Conservation (phyloP, 2,329 filamentous ascomycete genomes). For the Pestalotiopsis sp. region DNA sequence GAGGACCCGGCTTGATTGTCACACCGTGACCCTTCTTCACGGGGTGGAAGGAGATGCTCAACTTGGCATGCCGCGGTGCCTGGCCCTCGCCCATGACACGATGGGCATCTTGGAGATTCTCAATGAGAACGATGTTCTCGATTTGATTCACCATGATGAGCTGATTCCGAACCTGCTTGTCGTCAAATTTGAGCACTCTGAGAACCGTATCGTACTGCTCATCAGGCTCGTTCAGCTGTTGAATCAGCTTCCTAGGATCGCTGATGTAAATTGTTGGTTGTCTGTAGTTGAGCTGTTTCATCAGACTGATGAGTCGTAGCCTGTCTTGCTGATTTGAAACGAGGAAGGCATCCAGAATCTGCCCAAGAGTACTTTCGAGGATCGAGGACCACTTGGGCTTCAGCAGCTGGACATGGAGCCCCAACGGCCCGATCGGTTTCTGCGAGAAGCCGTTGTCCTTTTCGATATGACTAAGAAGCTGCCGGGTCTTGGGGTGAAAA, state of each 20-base stretch:
- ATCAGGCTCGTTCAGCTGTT: conserved; percentile 72
- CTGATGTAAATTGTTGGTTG: conserved; percentile 64
- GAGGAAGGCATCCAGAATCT: conserved; percentile 72
- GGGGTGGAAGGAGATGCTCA: conserved; percentile 71
- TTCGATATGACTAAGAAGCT: conserved; percentile 68
- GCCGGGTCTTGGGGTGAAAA: conserved; percentile 63
- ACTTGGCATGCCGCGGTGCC: conserved; percentile 68
- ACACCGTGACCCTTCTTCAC: conserved; percentile 59
- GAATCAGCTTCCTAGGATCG: conserved; percentile 55
- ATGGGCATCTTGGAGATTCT: conserved; percentile 65
- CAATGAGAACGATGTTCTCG: conserved; percentile 81
- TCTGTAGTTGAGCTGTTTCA: conserved; percentile 54
- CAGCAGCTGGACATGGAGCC: conserved; percentile 71
- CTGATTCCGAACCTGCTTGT: conserved; percentile 74
- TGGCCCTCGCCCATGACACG: conserved; percentile 65
- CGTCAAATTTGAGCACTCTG: conserved; percentile 78
- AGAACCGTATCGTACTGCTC: conserved; percentile 73
- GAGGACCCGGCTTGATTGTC: conserved; percentile 49
- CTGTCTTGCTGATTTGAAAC: conserved; percentile 78
- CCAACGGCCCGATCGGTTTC: conserved; percentile 82
- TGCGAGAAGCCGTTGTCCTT: conserved; percentile 67
- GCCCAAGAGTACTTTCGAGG: conserved; percentile 76
- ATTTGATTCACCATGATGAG: conserved; percentile 81
- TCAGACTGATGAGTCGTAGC: conserved; percentile 63
- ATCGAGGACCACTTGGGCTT: conserved; percentile 83